phyloP scores from a whole-genome alignment of 352 stramenopile species.

The Phytophthora vignae region DNA sequence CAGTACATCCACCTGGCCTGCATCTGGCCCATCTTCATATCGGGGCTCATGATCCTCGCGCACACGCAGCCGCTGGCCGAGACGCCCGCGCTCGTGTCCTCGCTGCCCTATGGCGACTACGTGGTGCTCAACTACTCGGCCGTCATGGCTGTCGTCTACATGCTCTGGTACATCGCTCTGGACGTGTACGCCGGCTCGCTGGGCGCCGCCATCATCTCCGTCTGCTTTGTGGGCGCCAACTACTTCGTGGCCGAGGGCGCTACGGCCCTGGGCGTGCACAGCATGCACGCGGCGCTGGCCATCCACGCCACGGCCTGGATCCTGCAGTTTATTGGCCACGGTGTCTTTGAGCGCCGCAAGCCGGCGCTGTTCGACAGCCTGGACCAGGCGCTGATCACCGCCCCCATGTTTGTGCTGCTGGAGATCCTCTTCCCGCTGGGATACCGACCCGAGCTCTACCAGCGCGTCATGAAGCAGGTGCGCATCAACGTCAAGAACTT shows the following conservation, averaged over 20 bases:
- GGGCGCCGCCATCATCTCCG: conserved; percentile 60
- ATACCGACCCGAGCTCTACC: conserved; percentile 79
- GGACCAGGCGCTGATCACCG: conserved; percentile 85
- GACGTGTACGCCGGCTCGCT: conserved; percentile 69
- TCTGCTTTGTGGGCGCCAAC: conserved; percentile 68
- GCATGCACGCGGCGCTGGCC: conserved; percentile 65
- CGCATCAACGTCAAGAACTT: conserved; percentile 73
- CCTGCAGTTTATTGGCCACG: conserved; percentile 87
- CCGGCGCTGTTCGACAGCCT: conserved; percentile 89
- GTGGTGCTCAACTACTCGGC: conserved; percentile 73
- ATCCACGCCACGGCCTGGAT: conserved; percentile 78
- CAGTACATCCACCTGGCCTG: conserved; percentile 86
- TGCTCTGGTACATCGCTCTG: conserved; percentile 84
- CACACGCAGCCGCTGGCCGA: conserved; percentile 51
- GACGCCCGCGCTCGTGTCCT: conserved; percentile 35
- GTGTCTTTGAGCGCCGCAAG: conserved; percentile 85
- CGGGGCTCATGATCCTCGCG: conserved; percentile 74
- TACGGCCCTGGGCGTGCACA: conserved; percentile 42
- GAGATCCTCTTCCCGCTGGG: conserved; percentile 83
- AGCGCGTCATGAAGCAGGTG: conserved; percentile 66
- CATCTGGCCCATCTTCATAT: conserved; percentile 91
- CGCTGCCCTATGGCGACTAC: conserved; percentile 56
- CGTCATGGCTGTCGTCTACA: conserved; percentile 72
- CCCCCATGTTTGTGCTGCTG: conserved; percentile 91
- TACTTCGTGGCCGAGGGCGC: conserved; percentile 56